These are phyloP conservation scores for Lasiodiplodia hormozganensis DNA, from an alignment of 2,329 filamentous ascomycete genomes.

Conservation along the genomic window DNA sequence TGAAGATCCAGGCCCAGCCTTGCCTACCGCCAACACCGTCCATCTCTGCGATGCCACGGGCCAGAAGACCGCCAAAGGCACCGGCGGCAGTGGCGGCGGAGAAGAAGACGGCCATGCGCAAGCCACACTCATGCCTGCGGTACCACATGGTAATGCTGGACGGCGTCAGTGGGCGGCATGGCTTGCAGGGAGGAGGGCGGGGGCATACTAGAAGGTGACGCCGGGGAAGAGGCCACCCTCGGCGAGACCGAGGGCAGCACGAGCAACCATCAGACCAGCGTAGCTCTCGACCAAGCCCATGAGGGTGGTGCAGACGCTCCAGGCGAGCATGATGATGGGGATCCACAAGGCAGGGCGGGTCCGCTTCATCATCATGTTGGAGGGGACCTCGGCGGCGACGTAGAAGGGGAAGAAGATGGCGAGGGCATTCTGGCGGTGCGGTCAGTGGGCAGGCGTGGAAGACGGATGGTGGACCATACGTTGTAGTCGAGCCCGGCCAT, in stretches of 20 bases:
- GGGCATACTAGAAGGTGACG: constrained; percentile 4
- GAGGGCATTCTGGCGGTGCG: constrained; percentile 47
- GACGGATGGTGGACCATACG: constrained; percentile 29
- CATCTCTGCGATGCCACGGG: constrained; percentile 65
- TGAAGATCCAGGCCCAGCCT: constrained; percentile 47
- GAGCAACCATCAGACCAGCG: constrained; percentile 51
- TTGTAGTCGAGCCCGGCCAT: constrained; percentile 45
- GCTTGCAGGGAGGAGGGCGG: neutral
- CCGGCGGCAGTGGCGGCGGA: constrained; percentile 64
- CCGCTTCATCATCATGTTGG: constrained; percentile 67
- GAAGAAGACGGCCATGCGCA: constrained; percentile 65
- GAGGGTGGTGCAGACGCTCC: constrained; percentile 58
- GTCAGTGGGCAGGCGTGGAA: constrained; percentile 47
- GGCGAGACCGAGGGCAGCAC: constrained; percentile 53
- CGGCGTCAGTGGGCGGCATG: constrained; percentile 22
- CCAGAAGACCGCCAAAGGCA: constrained; percentile 66
- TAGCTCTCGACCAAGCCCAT: constrained; percentile 58
- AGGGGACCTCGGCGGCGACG: constrained; percentile 58
- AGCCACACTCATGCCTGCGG: constrained; percentile 64
- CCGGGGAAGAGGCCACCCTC: constrained; percentile 38
- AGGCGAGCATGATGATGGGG: constrained; percentile 57
- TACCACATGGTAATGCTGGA: constrained; percentile 69
- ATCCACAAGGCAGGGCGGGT: constrained; percentile 57
- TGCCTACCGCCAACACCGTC: constrained; percentile 58
- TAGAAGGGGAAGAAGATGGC: constrained; percentile 69